A percentile compares a stretch with the other conserved stretches of the same genome.
Evolutionary conservation across 768 basidiomycete genomes (phyloP).

Genomic region (Erythrobasidium yunnanense): DNA sequence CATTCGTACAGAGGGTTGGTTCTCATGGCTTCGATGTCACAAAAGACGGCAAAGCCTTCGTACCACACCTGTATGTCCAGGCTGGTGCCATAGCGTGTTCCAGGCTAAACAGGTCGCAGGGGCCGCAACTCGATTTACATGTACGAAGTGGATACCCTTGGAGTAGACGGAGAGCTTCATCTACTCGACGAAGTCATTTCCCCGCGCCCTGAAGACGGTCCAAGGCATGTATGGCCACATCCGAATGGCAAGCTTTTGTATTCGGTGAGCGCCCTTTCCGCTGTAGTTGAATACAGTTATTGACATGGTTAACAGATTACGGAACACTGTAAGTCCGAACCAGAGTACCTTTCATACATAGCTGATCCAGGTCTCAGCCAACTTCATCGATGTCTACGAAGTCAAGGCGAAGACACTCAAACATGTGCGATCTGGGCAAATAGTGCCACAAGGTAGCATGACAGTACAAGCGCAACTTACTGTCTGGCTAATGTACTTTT

Average conservation of each 20-base stretch:
- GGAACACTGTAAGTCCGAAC: conserved; percentile 20
- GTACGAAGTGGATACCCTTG: conserved; percentile 14
- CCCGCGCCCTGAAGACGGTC: conserved; percentile 12
- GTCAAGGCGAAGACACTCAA: conserved; percentile 17
- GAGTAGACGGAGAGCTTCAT: conserved; percentile 12
- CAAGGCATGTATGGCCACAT: conserved; percentile 15
- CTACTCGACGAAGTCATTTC: conserved; percentile 25
- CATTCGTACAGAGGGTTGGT: conserved; percentile 20
- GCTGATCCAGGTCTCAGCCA: not conserved
- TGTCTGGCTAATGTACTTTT: not conserved
- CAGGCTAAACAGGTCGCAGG: not conserved
- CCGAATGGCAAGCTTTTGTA: conserved; percentile 21
- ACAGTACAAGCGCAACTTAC: too few relatives aligned
- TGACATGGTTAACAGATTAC: conserved; percentile 14
- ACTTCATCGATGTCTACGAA: conserved; percentile 28
- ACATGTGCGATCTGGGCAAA: conserved; percentile 8
- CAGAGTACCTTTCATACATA: not conserved
- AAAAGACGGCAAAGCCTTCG: conserved; percentile 17
- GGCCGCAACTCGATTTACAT: conserved; percentile 28
- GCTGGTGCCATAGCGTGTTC: too few relatives aligned
- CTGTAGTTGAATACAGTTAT: not conserved
- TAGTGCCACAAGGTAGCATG: conserved; percentile 12
- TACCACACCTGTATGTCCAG: conserved; percentile 23
- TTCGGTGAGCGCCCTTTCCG: not conserved
- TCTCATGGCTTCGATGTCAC: conserved; percentile 25